These are phyloP conservation scores for Castanospermum australe DNA, from an alignment of 306 rosid species.

Conservation along the genomic window DNA sequence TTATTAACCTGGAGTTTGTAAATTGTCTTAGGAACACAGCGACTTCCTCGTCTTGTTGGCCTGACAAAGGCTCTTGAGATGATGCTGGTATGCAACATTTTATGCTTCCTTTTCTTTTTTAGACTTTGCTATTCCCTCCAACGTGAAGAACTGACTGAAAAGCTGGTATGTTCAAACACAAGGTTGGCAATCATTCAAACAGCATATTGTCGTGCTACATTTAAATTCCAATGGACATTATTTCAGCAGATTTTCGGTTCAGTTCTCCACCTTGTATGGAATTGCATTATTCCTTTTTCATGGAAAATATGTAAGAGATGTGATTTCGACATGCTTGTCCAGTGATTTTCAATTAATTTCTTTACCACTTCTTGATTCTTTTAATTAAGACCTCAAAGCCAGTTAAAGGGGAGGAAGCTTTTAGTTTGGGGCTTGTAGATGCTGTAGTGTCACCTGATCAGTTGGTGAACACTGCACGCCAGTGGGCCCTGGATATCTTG, in stretches of 20 bases:
- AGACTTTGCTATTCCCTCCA: conserved; percentile 5
- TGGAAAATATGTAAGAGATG: not conserved
- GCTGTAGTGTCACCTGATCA: conserved; percentile 66
- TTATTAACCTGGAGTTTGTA: conserved; percentile 28
- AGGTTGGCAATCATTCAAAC: not conserved
- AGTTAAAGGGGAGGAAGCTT: conserved; percentile 83
- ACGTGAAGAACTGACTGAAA: conserved; percentile 25
- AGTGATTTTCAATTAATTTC: conserved; percentile 25
- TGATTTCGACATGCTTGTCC: conserved; percentile 10
- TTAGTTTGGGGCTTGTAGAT: conserved; percentile 83
- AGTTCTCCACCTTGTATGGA: conserved; percentile 28
- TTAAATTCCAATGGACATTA: conserved; percentile 8
- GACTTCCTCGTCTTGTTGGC: conserved; percentile 99
- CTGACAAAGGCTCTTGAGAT: conserved; percentile 88
- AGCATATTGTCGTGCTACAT: conserved; percentile 1
- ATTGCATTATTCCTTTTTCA: not conserved
- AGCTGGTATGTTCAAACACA: not conserved
- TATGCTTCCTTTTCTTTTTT: not conserved
- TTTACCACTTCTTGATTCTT: not conserved
- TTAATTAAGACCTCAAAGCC: conserved; percentile 74
- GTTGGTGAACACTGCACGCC: conserved; percentile 75
- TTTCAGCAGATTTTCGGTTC: conserved; percentile 17
- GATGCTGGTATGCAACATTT: conserved; percentile 69
- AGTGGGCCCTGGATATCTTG: conserved; percentile 82
- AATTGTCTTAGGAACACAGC: conserved; percentile 81